Conservation (phyloP, 768 basidiomycete genomes). For the Serendipita vermifera region DNA sequence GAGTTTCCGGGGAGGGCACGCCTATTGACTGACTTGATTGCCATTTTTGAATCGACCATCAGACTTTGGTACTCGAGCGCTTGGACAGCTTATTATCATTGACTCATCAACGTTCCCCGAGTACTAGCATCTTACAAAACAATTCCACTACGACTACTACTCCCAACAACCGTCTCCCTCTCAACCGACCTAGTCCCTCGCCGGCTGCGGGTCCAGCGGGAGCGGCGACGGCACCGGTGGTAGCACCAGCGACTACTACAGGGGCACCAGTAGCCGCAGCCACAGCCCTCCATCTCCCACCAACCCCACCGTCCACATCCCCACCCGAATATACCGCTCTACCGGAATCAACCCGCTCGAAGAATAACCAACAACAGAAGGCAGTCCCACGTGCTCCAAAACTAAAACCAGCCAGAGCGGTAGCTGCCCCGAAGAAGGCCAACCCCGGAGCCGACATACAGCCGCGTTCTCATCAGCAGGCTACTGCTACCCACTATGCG, state of each 20-base stretch:
- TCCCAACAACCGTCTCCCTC: not conserved
- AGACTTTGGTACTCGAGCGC: conserved; percentile 8
- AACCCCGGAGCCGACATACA: not conserved
- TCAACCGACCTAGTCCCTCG: conserved; percentile 5
- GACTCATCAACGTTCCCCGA: conserved; percentile 1
- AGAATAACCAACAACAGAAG: not conserved
- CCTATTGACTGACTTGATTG: too few relatives aligned
- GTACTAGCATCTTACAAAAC: not conserved
- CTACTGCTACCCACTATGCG: too few relatives aligned
- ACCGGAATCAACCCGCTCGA: not conserved
- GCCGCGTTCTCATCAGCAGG: not conserved
- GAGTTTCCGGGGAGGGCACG: too few relatives aligned
- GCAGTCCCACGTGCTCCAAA: not conserved
- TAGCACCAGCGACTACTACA: too few relatives aligned
- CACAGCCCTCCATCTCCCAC: too few relatives aligned
- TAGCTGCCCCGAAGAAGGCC: not conserved
- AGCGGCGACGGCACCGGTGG: too few relatives aligned
- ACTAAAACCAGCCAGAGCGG: not conserved
- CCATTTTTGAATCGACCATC: too few relatives aligned
- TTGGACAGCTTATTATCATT: not conserved
- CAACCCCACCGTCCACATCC: conserved; percentile 6
- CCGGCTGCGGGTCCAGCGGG: not conserved
- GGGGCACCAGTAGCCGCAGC: too few relatives aligned
- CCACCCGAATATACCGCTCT: conserved; percentile 6
- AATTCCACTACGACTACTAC: not conserved